Percentiles rank a stretch among this genome's conserved stretches.
Evolutionary conservation across 768 basidiomycete species (phyloP).

Genomic region (Suillus placidus): DNA sequence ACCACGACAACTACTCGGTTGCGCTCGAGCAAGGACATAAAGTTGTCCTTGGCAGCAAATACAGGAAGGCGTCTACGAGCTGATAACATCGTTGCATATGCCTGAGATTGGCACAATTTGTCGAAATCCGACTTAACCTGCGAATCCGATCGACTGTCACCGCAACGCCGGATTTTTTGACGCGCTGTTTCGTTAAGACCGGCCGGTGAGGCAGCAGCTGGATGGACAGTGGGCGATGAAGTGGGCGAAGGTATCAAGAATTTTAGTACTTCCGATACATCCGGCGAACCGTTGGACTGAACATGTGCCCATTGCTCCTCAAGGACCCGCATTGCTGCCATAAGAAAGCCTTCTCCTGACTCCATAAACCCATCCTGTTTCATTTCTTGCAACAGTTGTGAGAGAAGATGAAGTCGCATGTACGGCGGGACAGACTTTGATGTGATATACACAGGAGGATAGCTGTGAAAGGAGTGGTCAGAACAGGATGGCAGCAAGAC

Average conservation of each 20-base stretch:
- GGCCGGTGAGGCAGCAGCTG: conserved; percentile 19
- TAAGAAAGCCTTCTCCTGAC: conserved; percentile 70
- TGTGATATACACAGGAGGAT: conserved; percentile 75
- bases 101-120: conserved; percentile 40
- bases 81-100: conserved; percentile 60
- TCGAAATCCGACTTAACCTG: conserved; percentile 60
- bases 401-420: conserved; percentile 80
- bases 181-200: conserved; percentile 19
- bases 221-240: conserved; percentile 5
- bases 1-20: conserved; percentile 81
- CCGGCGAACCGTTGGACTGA: conserved; percentile 74
- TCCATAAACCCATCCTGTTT: conserved; percentile 58
- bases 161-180: conserved; percentile 8
- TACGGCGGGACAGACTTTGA: conserved; percentile 75
- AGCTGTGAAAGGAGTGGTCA: conserved; percentile 49
- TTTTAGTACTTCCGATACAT: conserved; percentile 66
- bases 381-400: conserved; percentile 60
- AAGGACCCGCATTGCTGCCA: conserved; percentile 67
- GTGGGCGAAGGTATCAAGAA: conserved; percentile 50
- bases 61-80: conserved; percentile 73
- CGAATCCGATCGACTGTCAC: conserved; percentile 48
- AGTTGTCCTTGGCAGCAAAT: conserved; percentile 64
- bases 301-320: conserved; percentile 71
- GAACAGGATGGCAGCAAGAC: conserved; percentile 54
- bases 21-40: conserved; percentile 57